Conservation (phyloP, 2,329 filamentous ascomycete genomes). For the Pseudocercospora eumusae region DNA sequence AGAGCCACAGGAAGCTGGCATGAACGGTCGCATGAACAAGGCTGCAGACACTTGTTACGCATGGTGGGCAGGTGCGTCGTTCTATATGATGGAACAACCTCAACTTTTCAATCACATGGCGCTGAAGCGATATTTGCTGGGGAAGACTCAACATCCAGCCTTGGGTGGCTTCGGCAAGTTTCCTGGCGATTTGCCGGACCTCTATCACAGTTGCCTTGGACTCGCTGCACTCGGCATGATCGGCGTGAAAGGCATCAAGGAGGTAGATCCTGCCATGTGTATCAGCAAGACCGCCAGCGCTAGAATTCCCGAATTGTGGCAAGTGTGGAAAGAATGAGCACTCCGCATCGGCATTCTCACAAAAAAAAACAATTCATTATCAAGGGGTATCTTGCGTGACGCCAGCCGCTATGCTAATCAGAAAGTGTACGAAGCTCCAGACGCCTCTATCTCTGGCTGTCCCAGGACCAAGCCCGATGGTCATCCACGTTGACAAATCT, state of each 20-base stretch:
- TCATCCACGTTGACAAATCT: slow-evolving; percentile 82
- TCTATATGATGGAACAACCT: slow-evolving; percentile 31
- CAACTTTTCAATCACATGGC: slow-evolving; percentile 26
- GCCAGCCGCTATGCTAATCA: slow-evolving; percentile 24
- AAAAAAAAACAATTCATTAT: neutral
- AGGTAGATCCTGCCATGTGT: slow-evolving; percentile 74
- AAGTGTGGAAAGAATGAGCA: slow-evolving; percentile 18
- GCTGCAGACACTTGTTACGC: slow-evolving; percentile 91
- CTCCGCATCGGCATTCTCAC: neutral
- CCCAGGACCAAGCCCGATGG: slow-evolving; percentile 44
- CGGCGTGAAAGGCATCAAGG: slow-evolving; percentile 66
- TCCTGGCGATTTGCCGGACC: slow-evolving; percentile 56
- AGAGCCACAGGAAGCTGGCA: slow-evolving; percentile 56
- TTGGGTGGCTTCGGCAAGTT: slow-evolving; percentile 51
- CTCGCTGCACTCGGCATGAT: slow-evolving; percentile 69
- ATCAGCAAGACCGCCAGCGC: slow-evolving; percentile 61
- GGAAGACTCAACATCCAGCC: slow-evolving; percentile 82
- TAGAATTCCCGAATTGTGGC: slow-evolving; percentile 34
- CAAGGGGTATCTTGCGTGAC: slow-evolving; percentile 22
- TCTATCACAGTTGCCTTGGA: slow-evolving; percentile 88
- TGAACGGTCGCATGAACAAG: slow-evolving; percentile 91
- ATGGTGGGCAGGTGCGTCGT: slow-evolving; percentile 81
- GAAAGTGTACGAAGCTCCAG: neutral
- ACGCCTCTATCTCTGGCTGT: slow-evolving; percentile 19
- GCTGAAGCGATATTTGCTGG: slow-evolving; percentile 70